A percentile compares a stretch with the other conserved stretches of the same genome.
Evolutionary conservation across 2,329 filamentous ascomycete species (phyloP).

Genomic region (Calonectria crousiana): DNA sequence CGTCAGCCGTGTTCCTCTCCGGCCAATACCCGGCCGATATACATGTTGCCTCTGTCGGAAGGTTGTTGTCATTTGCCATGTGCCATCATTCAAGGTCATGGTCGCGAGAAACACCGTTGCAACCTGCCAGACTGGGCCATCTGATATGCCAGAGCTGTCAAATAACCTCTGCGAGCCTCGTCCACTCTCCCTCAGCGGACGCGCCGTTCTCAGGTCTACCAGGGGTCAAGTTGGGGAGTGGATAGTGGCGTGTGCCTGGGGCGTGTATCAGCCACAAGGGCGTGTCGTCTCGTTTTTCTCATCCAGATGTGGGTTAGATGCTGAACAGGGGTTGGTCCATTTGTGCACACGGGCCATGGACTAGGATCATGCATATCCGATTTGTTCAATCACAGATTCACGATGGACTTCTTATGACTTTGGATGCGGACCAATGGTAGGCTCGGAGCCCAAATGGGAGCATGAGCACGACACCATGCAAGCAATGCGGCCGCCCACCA

Average conservation of each 20-base stretch:
- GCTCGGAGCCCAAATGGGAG: slow-evolving; percentile 19
- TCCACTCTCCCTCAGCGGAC: slow-evolving; percentile 23
- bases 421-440: slow-evolving; percentile 37
- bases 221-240: slow-evolving; percentile 30
- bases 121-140: slow-evolving; percentile 22
- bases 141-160: slow-evolving; percentile 23
- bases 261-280: slow-evolving; percentile 27
- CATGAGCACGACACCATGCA: slow-evolving; percentile 25
- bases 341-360: slow-evolving; percentile 31
- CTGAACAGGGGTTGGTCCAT: slow-evolving; percentile 32
- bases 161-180: slow-evolving; percentile 22
- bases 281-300: slow-evolving; percentile 26
- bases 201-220: slow-evolving; percentile 32
- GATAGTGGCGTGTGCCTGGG: slow-evolving; percentile 8
- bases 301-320: slow-evolving; percentile 22
- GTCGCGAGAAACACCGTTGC: slow-evolving; percentile 14
- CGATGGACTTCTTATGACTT: slow-evolving; percentile 34
- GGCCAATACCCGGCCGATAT: slow-evolving; percentile 34
- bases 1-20: slow-evolving; percentile 24
- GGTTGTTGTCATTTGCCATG: slow-evolving; percentile 14
- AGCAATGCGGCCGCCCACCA: slow-evolving; percentile 31
- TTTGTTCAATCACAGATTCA: slow-evolving; percentile 44
- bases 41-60: slow-evolving; percentile 5
- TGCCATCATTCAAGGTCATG: slow-evolving; percentile 14
- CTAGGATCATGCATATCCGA: slow-evolving; percentile 44